Base-by-base conservation (phyloP, 495 filamentous ascomycete species). In the Aspergillus cristatus region DNA sequence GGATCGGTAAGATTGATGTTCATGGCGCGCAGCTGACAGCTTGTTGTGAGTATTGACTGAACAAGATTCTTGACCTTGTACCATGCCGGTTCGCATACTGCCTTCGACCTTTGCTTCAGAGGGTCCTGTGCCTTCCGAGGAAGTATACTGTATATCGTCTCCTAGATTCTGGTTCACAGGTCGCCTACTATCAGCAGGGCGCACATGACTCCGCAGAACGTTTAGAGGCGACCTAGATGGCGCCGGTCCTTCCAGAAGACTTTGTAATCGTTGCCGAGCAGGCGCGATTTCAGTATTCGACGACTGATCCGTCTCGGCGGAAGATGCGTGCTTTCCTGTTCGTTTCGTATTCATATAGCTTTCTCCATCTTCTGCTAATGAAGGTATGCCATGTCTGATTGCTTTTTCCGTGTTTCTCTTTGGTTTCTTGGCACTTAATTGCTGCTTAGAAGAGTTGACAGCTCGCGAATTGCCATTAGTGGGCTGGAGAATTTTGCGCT, bases 1-100 rank as follows among this genome's bases (percentile, higher is more conserved):
- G 8, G 64, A 55, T 44, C 82, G 70, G 18, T 78, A 68, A 15
- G 55, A 65, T 37, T 63, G 60, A 40, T 64, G 46, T 14, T 64
- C 57, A 0, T 62, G 53, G 10, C 31, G 38, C 22, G 53, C 35
- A 14, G 54, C 38, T 4, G 34, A 16, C 20, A 8, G 20, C 8
- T 24, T 24, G 20, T 4, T 8, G 8, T 8, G 20, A 24, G 4
- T 8, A 24, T 24, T 24, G 8, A 24, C 8, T 24, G 20, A 24
- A 8, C 4, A 24, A 8, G 4, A 8, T 24, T 24, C 20, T 24
- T 24, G 38, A 26, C n/a, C 14, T 15, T 6, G 20, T 40, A 51
- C 30, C 2, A 31, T 32, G 10, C 14, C 32, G 22, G 26, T 37
- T 38, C 37, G 14, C 7, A 25, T 33, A 14, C 28, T 25, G 20